phyloP scores from a whole-genome alignment of 2,329 filamentous ascomycete species.

The Lasiodiplodia citricola region DNA sequence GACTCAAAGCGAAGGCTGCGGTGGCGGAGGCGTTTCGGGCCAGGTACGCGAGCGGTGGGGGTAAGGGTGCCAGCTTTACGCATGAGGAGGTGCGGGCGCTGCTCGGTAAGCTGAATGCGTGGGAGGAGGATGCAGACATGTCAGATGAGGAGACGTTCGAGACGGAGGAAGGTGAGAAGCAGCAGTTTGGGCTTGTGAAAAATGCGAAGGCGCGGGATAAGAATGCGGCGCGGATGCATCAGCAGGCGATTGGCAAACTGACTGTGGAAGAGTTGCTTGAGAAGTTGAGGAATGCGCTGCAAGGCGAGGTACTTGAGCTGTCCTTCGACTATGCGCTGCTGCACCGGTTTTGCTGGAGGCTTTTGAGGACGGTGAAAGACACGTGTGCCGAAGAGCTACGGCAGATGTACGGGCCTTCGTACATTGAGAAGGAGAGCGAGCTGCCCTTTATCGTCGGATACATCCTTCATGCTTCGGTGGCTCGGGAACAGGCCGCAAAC shows the following conservation, averaged over 20 bases:
- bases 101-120: conserved; percentile 36
- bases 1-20: conserved; percentile 37
- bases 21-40: conserved; percentile 47
- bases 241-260: conserved; percentile 12
- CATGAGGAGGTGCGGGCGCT: conserved; percentile 45
- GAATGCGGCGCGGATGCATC: neutral
- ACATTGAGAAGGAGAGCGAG: conserved; percentile 47
- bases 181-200: neutral
- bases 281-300: conserved; percentile 41
- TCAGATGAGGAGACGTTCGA: conserved; percentile 21
- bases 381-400: conserved; percentile 39
- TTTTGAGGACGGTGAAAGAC: conserved; percentile 43
- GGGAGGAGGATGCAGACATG: conserved; percentile 27
- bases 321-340: conserved; percentile 50
- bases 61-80: conserved; percentile 35
- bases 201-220: neutral
- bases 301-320: conserved; percentile 46
- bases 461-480: conserved; percentile 43
- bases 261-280: conserved; percentile 37
- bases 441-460: conserved; percentile 51
- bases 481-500: neutral
- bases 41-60: conserved; percentile 23
- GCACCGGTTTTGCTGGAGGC: conserved; percentile 49
- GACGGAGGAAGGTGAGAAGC: neutral
- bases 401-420: conserved; percentile 41